These are phyloP conservation scores for Ophiosphaerella narmari DNA, from an alignment of 2,329 filamentous ascomycete species.

Conservation along the genomic window DNA sequence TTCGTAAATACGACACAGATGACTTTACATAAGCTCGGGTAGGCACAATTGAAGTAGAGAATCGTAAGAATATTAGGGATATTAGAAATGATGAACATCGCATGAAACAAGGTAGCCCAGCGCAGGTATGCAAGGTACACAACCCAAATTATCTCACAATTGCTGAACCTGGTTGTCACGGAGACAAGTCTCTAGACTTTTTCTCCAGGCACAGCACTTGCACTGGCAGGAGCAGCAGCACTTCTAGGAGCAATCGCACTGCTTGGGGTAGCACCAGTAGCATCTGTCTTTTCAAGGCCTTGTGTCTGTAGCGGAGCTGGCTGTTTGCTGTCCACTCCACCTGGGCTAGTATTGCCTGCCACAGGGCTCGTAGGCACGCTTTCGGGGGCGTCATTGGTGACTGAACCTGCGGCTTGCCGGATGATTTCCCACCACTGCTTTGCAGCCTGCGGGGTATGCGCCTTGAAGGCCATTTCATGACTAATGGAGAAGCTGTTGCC, in stretches of 20 bases:
- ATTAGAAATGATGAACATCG: too few species aligned
- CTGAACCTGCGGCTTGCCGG: constrained; percentile 60
- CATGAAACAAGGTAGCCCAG: too few species aligned
- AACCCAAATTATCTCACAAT: too few species aligned
- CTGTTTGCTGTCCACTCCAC: constrained; percentile 14
- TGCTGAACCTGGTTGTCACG: too few species aligned
- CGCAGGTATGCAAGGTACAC: too few species aligned
- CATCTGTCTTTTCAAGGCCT: constrained; percentile 29
- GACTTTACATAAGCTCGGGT: too few species aligned
- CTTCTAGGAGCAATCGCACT: constrained; percentile 16
- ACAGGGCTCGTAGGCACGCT: constrained; percentile 45
- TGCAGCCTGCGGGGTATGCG: constrained; percentile 78
- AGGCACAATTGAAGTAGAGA: not conserved
- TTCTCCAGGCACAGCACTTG: too few species aligned
- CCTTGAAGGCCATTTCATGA: constrained; percentile 86
- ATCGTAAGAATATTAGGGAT: too few species aligned
- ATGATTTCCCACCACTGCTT: constrained; percentile 84
- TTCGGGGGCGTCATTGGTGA: constrained; percentile 48
- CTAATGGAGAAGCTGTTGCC: constrained; percentile 79
- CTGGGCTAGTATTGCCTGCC: constrained; percentile 24
- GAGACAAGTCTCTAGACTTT: too few species aligned
- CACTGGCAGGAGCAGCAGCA: constrained; percentile 23
- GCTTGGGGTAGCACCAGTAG: constrained; percentile 18
- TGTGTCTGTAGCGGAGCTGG: constrained; percentile 42
- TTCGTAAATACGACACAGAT: too few species aligned